Conservation (phyloP, 495 filamentous ascomycete species). For the Aspergillus panamensis region DNA sequence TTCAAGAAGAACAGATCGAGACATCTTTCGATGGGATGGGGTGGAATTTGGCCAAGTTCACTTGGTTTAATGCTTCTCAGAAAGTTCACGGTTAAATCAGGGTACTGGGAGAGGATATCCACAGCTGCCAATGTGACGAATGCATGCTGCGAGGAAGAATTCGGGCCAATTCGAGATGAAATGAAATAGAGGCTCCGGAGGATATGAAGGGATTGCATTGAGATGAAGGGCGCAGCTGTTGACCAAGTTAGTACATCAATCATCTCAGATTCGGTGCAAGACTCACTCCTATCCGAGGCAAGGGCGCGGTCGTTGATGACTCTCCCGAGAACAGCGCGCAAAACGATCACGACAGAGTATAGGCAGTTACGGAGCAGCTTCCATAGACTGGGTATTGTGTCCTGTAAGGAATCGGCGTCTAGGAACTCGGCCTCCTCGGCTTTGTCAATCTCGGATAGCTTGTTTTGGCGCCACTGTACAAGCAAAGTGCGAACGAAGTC, state of each 20-base stretch:
- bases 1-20: slow-evolving; percentile 92
- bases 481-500: slow-evolving; percentile 67
- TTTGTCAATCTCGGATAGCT: slow-evolving; percentile 76
- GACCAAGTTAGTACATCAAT: not conserved
- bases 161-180: slow-evolving; percentile 69
- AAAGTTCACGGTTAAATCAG: slow-evolving; percentile 65
- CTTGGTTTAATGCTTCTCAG: slow-evolving; percentile 59
- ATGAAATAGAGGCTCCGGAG: slow-evolving; percentile 87
- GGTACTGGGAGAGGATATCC: slow-evolving; percentile 77
- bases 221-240: slow-evolving; percentile 63
- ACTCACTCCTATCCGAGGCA: slow-evolving; percentile 53
- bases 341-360: slow-evolving; percentile 72
- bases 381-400: slow-evolving; percentile 76
- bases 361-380: slow-evolving; percentile 73
- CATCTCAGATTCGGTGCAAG: not conserved
- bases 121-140: slow-evolving; percentile 88
- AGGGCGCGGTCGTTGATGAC: slow-evolving; percentile 55
- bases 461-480: slow-evolving; percentile 80
- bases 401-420: slow-evolving; percentile 62
- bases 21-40: slow-evolving; percentile 71
- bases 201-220: slow-evolving; percentile 70
- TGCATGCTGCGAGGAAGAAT: slow-evolving; percentile 72
- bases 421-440: slow-evolving; percentile 70
- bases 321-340: slow-evolving; percentile 70
- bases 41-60: slow-evolving; percentile 61